Evolutionary conservation across 768 basidiomycete genomes (phyloP).

Genomic region (Suillus discolor): DNA sequence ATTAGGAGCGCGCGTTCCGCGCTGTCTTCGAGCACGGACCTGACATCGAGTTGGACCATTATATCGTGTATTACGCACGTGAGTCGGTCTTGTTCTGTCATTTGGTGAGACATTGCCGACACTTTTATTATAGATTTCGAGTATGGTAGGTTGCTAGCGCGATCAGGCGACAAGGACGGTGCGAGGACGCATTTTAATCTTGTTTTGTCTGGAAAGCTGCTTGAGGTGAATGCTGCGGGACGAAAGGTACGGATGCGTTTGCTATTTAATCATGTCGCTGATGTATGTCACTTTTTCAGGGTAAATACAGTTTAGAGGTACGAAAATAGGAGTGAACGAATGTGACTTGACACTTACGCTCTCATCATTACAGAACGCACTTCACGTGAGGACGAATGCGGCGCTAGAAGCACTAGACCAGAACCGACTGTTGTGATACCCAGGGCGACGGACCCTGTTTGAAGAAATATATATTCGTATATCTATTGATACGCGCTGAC

Average conservation of each 20-base stretch:
- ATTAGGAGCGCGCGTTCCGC: slow-evolving; percentile 60
- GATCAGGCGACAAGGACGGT: slow-evolving; percentile 58
- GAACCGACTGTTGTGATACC: background rate
- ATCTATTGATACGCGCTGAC: background rate
- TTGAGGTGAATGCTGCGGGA: slow-evolving; percentile 65
- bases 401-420: slow-evolving; percentile 5
- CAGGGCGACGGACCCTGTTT: background rate
- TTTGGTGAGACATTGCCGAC: background rate
- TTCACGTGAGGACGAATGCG: slow-evolving; percentile 1
- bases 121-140: slow-evolving; percentile 68
- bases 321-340: slow-evolving; percentile 16
- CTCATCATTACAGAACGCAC: background rate
- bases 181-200: slow-evolving; percentile 79
- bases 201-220: slow-evolving; percentile 77
- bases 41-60: slow-evolving; percentile 83
- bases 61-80: slow-evolving; percentile 88
- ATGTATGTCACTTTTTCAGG: slow-evolving; percentile 32
- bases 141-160: slow-evolving; percentile 76
- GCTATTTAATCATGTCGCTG: slow-evolving; percentile 1
- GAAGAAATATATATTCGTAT: background rate
- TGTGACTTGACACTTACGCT: background rate
- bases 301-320: slow-evolving; percentile 85
- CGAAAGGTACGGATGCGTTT: slow-evolving; percentile 42
- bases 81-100: slow-evolving; percentile 32
- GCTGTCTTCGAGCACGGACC: slow-evolving; percentile 70